These are phyloP conservation scores for Pestalotiopsis fici DNA, from an alignment of 2,329 filamentous ascomycete species.

Conservation along the genomic window DNA sequence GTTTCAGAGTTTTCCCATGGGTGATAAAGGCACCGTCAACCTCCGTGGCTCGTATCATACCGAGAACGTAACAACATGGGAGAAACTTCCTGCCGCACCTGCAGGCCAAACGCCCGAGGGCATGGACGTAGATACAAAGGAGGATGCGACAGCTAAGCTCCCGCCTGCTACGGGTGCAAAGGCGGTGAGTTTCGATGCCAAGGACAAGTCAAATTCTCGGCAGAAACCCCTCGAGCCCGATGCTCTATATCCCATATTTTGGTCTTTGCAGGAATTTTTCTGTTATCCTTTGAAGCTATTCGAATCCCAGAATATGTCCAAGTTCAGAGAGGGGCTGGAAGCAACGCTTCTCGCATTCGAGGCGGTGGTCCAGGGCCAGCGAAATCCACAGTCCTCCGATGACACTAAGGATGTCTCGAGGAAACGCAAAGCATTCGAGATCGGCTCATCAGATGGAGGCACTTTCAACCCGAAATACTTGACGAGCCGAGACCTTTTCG, in stretches of 20 bases:
- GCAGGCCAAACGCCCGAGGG: constrained; percentile 41
- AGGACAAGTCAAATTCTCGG: constrained; percentile 35
- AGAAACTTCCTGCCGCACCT: constrained; percentile 50
- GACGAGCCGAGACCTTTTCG: constrained; percentile 95
- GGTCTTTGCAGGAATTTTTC: constrained; percentile 89
- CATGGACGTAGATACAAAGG: constrained; percentile 66
- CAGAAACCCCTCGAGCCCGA: constrained; percentile 66
- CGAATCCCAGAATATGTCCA: constrained; percentile 67
- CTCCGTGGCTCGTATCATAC: constrained; percentile 92
- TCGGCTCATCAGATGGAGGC: constrained; percentile 62
- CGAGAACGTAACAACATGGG: constrained; percentile 89
- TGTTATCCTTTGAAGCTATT: constrained; percentile 88
- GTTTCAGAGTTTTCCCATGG: constrained; percentile 92
- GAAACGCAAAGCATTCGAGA: constrained; percentile 70
- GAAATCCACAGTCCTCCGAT: constrained; percentile 54
- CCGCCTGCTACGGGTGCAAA: constrained; percentile 35
- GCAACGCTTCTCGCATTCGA: constrained; percentile 61
- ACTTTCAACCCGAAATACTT: constrained; percentile 97
- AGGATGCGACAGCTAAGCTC: constrained; percentile 24
- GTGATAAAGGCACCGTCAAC: constrained; percentile 97
- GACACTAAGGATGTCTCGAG: constrained; percentile 61
- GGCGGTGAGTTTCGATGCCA: constrained; percentile 43
- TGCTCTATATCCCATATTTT: constrained; percentile 86
- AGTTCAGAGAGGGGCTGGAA: constrained; percentile 78
- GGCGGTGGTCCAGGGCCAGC: constrained; percentile 49